Evolutionary conservation across 495 filamentous ascomycete genomes (phyloP), one percentile per base, ranked within the genome.

Genomic region (Penicillium cinerascens): DNA sequence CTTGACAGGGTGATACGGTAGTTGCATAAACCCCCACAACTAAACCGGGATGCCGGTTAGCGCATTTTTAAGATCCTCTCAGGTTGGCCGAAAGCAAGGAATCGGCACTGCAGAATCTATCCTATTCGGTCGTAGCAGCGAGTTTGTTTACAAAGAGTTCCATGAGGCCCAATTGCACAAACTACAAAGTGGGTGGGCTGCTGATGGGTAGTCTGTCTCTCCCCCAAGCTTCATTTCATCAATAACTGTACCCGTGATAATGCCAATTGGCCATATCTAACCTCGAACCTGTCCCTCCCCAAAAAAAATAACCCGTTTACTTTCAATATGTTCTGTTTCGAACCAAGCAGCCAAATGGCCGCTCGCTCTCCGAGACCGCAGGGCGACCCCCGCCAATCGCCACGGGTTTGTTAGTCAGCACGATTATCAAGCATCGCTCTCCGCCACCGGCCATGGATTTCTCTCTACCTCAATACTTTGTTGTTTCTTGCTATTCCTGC

Each of bases 391-490:
- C 65, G 50, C 67, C 69, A 72, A 70, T 72, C 48, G 65, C 54
- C 57, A 56, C 51, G n/a, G 44, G 42, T 42, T 20, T n/a, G 60
- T 74, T 71, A 69, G 68, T 73, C 68, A 73, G 63, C 59, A 45
- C 54, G 54, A 68, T 74, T 74, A 74, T 72, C 71, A 74, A 72
- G 60, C 69, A 71, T 42, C 29, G 23, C 16, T 44, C 38, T 45
- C 43, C 59, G 60, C 61, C 64, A 67, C 67, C 63, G 52, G 40
- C 42, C 16, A 56, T 52, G 44, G 42, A 51, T 60, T 60, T 63
- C 51, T 51, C 49, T 58, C 40, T 49, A 3, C 29, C 27, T 18
- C 25, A 25, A 36, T 17, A 26, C 41, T 47, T 50, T 35, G 26
- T 40, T 52, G 42, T 18, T 48, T 16, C 48, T 15, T 39, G 13